phyloP scores from a whole-genome alignment of 169 alveolate species.

The Eimeria nieschulzi region DNA sequence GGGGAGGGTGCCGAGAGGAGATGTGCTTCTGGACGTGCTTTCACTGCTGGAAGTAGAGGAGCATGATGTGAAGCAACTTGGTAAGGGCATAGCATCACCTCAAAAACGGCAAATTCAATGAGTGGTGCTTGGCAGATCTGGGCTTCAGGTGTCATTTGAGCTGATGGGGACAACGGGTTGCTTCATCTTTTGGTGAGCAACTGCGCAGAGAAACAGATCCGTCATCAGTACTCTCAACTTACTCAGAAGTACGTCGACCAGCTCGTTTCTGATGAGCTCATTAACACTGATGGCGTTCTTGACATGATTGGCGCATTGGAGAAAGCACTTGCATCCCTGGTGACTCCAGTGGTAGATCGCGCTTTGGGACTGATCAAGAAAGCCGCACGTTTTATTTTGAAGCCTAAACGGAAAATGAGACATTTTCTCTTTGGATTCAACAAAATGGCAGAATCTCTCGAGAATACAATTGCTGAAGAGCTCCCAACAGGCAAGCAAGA shows the following conservation, averaged over 20 bases:
- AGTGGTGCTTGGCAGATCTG: not conserved
- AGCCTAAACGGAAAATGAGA: not conserved
- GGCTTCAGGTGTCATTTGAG: not conserved
- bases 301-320: constrained; percentile 48
- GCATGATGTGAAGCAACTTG: constrained; percentile 26
- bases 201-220: constrained; percentile 41
- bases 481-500: constrained; percentile 39
- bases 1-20: constrained; percentile 59
- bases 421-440: constrained; percentile 28
- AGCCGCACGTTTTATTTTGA: constrained; percentile 15
- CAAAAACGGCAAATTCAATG: not conserved
- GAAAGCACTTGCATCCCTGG: constrained; percentile 10
- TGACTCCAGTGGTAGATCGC: constrained; percentile 51
- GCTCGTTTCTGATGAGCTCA: constrained; percentile 48
- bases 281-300: constrained; percentile 28
- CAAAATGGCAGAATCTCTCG: constrained; percentile 37
- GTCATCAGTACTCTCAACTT: constrained; percentile 58
- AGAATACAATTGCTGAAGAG: constrained; percentile 3
- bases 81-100: not conserved
- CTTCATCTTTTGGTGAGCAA: not conserved
- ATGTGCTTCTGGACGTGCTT: constrained; percentile 41
- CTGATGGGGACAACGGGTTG: not conserved
- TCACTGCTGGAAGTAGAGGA: constrained; percentile 39
- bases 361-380: constrained; percentile 41
- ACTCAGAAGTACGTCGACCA: constrained; percentile 50